Evolutionary conservation across 1,284 basidiomycete genomes (phyloP).

Genomic region (Puccinia brachypodii): DNA sequence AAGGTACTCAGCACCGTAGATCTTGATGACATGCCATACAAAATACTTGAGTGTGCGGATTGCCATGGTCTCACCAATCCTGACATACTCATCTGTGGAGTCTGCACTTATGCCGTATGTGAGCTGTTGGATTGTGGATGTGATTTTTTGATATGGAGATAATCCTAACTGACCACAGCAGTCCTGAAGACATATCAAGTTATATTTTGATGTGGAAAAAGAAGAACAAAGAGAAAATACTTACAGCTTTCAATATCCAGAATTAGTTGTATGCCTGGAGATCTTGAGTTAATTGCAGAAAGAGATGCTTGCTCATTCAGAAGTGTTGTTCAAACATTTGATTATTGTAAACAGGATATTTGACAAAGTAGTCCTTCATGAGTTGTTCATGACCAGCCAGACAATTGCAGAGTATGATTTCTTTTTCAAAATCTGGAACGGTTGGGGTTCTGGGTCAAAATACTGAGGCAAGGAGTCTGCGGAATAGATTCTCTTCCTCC

Average conservation of each 20-base stretch:
- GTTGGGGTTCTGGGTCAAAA: background rate
- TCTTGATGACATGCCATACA: background rate
- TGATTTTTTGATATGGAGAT: conserved; percentile 6
- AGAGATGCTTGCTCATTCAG: background rate
- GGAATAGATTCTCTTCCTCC: background rate
- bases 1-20: background rate
- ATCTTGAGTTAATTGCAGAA: background rate
- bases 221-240: background rate
- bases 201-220: conserved; percentile 1
- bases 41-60: background rate
- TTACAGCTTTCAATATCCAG: background rate
- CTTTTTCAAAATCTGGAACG: background rate
- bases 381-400: background rate
- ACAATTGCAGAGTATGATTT: background rate
- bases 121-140: background rate
- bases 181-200: background rate
- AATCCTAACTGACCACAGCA: conserved; percentile 8
- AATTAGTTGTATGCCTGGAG: background rate
- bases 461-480: background rate
- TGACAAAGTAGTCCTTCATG: background rate
- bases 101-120: background rate
- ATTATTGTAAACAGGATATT: background rate
- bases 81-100: background rate
- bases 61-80: background rate
- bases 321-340: background rate